phyloP scores from a whole-genome alignment of 2,329 filamentous ascomycete genomes.

The Microdochium trichocladiopsis region DNA sequence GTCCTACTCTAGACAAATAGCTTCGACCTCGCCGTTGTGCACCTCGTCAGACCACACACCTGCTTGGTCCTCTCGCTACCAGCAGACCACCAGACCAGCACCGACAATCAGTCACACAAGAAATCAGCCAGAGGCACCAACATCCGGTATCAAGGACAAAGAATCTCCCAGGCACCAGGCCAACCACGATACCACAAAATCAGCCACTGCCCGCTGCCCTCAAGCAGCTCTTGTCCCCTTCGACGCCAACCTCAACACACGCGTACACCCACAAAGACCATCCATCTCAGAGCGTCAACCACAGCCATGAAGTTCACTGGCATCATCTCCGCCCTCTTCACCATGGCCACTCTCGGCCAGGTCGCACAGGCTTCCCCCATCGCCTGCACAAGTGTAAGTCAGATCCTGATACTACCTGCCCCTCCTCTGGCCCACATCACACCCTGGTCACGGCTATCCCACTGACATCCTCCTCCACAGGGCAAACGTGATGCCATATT shows the following conservation, averaged over 20 bases:
- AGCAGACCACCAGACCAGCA: neutral
- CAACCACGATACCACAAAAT: no score
- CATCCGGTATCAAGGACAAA: no score
- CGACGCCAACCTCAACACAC: no score
- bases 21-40: neutral
- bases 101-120: neutral
- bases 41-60: neutral
- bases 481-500: constrained; percentile 1
- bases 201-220: no score
- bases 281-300: neutral
- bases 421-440: neutral
- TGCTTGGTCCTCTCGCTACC: neutral
- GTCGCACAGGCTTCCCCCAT: neutral
- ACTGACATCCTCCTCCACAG: neutral
- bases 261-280: neutral
- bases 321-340: neutral
- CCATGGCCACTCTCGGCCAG: neutral
- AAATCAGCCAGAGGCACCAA: neutral
- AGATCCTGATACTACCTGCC: constrained; percentile 1
- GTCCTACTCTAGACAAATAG: no score
- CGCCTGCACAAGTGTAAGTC: neutral
- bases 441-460: neutral
- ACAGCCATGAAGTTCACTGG: neutral
- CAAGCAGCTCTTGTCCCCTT: no score
- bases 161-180: no score